Percentiles rank a stretch among this genome's conserved stretches.
phyloP scores from a whole-genome alignment of 192 early-diverging fungal species.

The Coemansia sp. region DNA sequence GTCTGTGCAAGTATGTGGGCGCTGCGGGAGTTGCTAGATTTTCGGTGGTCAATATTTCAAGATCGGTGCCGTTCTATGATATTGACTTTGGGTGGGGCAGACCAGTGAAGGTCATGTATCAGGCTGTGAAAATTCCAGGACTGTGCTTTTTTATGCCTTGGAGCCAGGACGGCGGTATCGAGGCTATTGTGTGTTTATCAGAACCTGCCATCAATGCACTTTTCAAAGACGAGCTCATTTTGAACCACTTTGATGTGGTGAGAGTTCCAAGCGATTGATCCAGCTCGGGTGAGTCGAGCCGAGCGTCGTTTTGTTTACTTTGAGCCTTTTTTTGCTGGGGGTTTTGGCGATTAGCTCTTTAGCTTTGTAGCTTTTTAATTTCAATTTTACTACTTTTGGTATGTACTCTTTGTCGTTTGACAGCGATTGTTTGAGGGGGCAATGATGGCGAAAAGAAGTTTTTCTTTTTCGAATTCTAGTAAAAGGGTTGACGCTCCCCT shows the following conservation, averaged over 20 bases:
- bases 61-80: constrained; percentile 10
- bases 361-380: not conserved
- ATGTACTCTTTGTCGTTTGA: not conserved
- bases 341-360: not conserved
- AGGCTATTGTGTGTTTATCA: not conserved
- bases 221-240: not conserved
- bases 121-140: not conserved
- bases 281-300: not conserved
- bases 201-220: not conserved
- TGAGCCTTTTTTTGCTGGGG: not conserved
- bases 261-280: not conserved
- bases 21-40: not conserved
- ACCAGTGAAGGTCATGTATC: constrained; percentile 11
- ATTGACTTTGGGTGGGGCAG: constrained; percentile 22
- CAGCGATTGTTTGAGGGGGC: not conserved
- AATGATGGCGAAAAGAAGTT: not conserved
- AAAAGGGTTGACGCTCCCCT: constrained; percentile 7
- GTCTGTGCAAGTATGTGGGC: constrained; percentile 2
- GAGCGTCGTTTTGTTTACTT: not conserved
- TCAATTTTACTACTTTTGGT: not conserved
- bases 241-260: constrained; percentile 7
- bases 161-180: constrained; percentile 16
- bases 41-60: constrained; percentile 16
- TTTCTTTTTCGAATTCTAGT: constrained; percentile 1
- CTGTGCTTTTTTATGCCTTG: constrained; percentile 8